Conservation (phyloP, 441 rosid species). For the Biscutella laevigata region DNA sequence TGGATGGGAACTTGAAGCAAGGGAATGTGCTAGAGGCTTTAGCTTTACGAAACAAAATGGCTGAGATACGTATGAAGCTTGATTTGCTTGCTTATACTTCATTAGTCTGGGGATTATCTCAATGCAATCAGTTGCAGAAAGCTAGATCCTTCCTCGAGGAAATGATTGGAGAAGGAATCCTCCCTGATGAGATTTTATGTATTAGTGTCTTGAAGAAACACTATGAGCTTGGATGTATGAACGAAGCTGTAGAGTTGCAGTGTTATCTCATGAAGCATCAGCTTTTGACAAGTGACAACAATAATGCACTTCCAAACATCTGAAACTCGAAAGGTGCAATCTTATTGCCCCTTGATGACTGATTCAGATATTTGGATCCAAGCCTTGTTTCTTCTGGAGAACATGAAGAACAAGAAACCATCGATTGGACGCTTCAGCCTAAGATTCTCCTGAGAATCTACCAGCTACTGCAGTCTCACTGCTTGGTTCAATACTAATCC, state of each 20-base stretch:
- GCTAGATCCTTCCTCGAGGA: constrained; percentile 48
- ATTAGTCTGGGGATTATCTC: constrained; percentile 51
- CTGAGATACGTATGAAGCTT: constrained; percentile 52
- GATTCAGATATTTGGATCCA: constrained; percentile 7
- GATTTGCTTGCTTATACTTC: constrained; percentile 63
- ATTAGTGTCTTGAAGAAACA: constrained; percentile 44
- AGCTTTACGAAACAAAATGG: constrained; percentile 40
- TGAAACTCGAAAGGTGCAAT: constrained; percentile 23
- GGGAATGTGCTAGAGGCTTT: constrained; percentile 50
- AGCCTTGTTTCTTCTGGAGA: constrained; percentile 14
- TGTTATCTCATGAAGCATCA: constrained; percentile 41
- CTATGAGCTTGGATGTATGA: constrained; percentile 41
- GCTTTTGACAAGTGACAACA: constrained; percentile 25
- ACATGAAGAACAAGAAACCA: constrained; percentile 12
- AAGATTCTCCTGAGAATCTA: constrained; percentile 11
- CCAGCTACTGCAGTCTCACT: not conserved
- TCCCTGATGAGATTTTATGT: constrained; percentile 58
- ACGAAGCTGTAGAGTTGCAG: constrained; percentile 47
- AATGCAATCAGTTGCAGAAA: constrained; percentile 40
- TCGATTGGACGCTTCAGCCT: not conserved
- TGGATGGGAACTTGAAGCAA: constrained; percentile 59
- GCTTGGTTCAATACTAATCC: not conserved
- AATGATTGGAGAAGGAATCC: constrained; percentile 50
- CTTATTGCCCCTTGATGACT: not conserved
- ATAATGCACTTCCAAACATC: constrained; percentile 24